Evolutionary conservation across 257 asterid genomes (phyloP).

Genomic region (Coffea eugenioides): DNA sequence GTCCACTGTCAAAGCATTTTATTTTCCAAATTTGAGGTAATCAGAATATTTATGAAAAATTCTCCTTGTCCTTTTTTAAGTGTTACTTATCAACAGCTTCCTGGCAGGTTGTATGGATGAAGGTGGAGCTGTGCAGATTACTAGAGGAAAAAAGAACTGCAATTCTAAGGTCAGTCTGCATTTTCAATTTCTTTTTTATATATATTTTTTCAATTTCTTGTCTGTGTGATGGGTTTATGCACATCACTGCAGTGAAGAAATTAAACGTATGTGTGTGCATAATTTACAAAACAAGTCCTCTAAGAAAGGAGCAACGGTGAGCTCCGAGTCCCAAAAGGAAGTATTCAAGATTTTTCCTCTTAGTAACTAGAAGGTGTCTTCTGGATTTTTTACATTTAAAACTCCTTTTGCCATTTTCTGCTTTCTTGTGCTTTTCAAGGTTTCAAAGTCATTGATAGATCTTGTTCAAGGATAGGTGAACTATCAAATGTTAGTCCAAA

Average conservation of each 20-base stretch:
- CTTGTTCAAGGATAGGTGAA: neutral
- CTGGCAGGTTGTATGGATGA: slow-evolving; percentile 81
- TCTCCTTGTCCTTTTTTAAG: neutral
- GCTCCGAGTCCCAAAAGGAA: neutral
- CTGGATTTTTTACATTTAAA: neutral
- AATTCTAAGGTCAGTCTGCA: slow-evolving; percentile 58
- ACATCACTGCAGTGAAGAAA: neutral
- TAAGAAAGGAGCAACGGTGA: neutral
- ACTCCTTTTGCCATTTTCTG: neutral
- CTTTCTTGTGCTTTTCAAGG: slow-evolving; percentile 1
- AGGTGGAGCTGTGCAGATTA: slow-evolving; percentile 84
- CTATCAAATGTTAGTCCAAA: neutral
- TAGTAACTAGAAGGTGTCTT: neutral
- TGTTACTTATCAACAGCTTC: slow-evolving; percentile 1
- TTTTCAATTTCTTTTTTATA: slow-evolving; percentile 16
- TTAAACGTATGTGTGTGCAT: neutral
- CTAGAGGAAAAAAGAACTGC: slow-evolving; percentile 86
- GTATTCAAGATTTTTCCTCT: neutral
- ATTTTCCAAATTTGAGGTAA: neutral
- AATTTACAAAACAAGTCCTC: neutral
- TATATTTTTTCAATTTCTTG: neutral
- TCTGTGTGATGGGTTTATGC: neutral
- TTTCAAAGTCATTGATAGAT: neutral
- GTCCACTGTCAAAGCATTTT: neutral
- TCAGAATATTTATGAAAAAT: slow-evolving; percentile 2